phyloP scores from a whole-genome alignment of 495 filamentous ascomycete genomes.

The Neurospora sp. region DNA sequence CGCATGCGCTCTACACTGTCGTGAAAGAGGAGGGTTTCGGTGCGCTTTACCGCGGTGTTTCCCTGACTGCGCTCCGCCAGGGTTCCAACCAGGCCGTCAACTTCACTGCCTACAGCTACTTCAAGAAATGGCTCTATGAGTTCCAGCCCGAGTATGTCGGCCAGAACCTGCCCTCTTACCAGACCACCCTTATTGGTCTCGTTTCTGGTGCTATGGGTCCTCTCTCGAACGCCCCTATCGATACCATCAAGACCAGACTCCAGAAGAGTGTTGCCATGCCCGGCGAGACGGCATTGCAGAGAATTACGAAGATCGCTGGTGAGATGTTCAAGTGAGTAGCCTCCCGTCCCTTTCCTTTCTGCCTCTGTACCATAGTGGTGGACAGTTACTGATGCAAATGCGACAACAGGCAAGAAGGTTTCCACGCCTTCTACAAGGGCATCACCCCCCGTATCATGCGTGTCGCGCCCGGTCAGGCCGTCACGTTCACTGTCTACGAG shows the following conservation, averaged over 20 bases:
- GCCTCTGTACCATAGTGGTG: neutral
- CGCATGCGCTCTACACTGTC: constrained; percentile 89
- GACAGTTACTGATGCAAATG: neutral
- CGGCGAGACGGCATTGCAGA: constrained; percentile 65
- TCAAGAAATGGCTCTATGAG: constrained; percentile 66
- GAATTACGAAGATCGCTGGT: constrained; percentile 67
- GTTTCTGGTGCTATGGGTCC: constrained; percentile 92
- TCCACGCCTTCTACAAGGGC: constrained; percentile 95
- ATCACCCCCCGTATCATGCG: constrained; percentile 97
- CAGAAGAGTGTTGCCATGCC: constrained; percentile 79
- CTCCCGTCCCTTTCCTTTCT: neutral
- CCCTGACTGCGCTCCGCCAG: constrained; percentile 84
- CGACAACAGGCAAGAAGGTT: constrained; percentile 59
- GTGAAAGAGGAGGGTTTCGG: constrained; percentile 81
- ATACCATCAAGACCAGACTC: constrained; percentile 96
- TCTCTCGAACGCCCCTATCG: constrained; percentile 91
- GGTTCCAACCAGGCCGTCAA: constrained; percentile 97
- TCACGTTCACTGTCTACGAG: constrained; percentile 97
- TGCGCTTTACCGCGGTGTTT: constrained; percentile 84
- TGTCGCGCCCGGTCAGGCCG: constrained; percentile 93
- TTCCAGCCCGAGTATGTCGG: constrained; percentile 49
- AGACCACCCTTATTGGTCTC: constrained; percentile 85
- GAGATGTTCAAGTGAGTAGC: constrained; percentile 81
- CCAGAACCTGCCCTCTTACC: constrained; percentile 66
- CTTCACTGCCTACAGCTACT: constrained; percentile 95